Evolutionary conservation across 2,329 filamentous ascomycete species (phyloP), one percentile per base, ranked within the genome.

Genomic region (Myriangium duriaei): DNA sequence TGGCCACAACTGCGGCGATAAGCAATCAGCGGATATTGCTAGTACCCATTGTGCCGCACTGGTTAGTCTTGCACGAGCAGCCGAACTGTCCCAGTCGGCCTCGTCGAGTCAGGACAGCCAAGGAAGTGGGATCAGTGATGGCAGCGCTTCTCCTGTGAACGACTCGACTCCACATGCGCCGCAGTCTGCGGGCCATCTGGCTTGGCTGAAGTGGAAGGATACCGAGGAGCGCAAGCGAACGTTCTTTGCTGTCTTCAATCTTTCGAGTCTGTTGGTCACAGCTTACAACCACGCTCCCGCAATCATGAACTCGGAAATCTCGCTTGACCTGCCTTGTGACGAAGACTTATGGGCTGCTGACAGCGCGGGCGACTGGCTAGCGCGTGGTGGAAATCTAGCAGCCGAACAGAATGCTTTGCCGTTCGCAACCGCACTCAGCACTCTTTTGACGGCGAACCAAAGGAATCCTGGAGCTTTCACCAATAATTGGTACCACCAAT

Each of bases 221-320:
- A 69, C 74, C 39, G 88, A 98, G 58, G 88, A 95, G 60, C 79
- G 86, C 35, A 96, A 95, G 62, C 79, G 88, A 40, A 95, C 88
- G 1, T 73, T 95, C 18, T 96, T 87, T 55, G 77, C 81, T 32
- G 81, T 96, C 41, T 96, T 95, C 59, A 79, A 84, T 42, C 69
- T 96, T 34, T 95, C 88, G 3, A 95, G 88, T 57, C 69, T 96
- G 31, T 67, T 94, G 11, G 86, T 94, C 11, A 85, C 84, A 3
- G 84, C 86, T 2, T 95, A 95, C 63, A 95, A 95, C 56, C 85
- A 94, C 55, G 75, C 83, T 1, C 91, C 88, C 5, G 80, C 84
- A 1, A 69, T 98, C 50, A 86, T 88, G 31, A 96, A 96, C 56
- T 95, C 88, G 0, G 88, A 98, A 57, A 87, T 96, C 37, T 70